phyloP scores from a whole-genome alignment of 2,329 filamentous ascomycete genomes.

The Aspergillus fumigatus region DNA sequence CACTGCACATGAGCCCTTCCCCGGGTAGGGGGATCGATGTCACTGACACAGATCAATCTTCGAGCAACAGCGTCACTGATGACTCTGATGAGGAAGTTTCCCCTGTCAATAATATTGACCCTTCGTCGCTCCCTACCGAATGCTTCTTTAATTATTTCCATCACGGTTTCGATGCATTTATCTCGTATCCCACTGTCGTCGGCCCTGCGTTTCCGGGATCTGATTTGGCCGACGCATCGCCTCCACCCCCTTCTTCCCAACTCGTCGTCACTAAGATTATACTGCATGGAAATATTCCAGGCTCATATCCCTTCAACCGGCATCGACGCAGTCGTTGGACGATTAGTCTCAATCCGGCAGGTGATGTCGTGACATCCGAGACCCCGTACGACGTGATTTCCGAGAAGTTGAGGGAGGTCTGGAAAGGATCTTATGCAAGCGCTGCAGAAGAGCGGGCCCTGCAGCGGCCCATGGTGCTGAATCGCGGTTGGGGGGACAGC shows the following conservation, averaged over 20 bases:
- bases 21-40: slow-evolving; percentile 34
- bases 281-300: slow-evolving; percentile 89
- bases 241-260: slow-evolving; percentile 47
- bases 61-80: slow-evolving; percentile 65
- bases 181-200: slow-evolving; percentile 69
- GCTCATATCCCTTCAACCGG: slow-evolving; percentile 94
- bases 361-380: slow-evolving; percentile 63
- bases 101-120: slow-evolving; percentile 58
- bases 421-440: slow-evolving; percentile 62
- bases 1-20: slow-evolving; percentile 33
- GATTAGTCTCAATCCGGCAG: slow-evolving; percentile 49
- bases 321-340: slow-evolving; percentile 87
- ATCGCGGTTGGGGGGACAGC: slow-evolving; percentile 86
- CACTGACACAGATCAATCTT: slow-evolving; percentile 71
- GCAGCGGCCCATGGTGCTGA: slow-evolving; percentile 72
- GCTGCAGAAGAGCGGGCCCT: slow-evolving; percentile 50
- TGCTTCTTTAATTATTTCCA: slow-evolving; percentile 98
- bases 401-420: slow-evolving; percentile 61
- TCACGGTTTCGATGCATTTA: slow-evolving; percentile 85
- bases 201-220: slow-evolving; percentile 60
- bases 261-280: slow-evolving; percentile 88
- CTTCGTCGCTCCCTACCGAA: slow-evolving; percentile 42
- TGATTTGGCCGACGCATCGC: slow-evolving; percentile 25
- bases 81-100: slow-evolving; percentile 58
- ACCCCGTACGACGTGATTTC: slow-evolving; percentile 72